Evolutionary conservation across 2,329 filamentous ascomycete genomes (phyloP).

Genomic region (Erysiphe neolycopersici): DNA sequence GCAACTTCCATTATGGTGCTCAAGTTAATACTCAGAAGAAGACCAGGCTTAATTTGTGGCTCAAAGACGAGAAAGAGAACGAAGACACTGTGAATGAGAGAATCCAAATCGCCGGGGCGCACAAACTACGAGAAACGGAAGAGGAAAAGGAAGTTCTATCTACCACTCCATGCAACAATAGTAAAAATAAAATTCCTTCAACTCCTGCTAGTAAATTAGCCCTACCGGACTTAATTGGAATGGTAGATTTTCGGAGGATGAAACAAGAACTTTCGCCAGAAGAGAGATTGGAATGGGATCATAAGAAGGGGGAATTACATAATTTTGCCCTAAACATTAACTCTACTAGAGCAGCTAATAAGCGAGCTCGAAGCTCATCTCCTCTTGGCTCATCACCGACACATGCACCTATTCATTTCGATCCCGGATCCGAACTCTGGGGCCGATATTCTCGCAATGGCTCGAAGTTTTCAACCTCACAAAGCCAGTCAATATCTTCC

Average conservation of each 20-base stretch:
- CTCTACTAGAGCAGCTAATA: conserved; percentile 21
- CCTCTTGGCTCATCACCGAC: conserved; percentile 38
- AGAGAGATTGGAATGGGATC: conserved; percentile 33
- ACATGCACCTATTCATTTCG: conserved; percentile 17
- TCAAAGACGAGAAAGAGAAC: conserved; percentile 11
- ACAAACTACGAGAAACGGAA: neutral
- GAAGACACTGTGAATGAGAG: neutral
- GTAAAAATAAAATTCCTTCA: conserved; percentile 12
- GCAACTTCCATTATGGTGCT: conserved; percentile 25
- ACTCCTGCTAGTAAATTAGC: conserved; percentile 27
- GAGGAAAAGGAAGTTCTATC: neutral
- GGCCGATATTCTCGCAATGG: conserved; percentile 37
- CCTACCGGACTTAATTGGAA: conserved; percentile 29
- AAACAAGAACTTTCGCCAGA: conserved; percentile 28
- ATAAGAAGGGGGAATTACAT: conserved; percentile 19
- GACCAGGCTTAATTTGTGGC: conserved; percentile 4
- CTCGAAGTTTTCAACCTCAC: conserved; percentile 10
- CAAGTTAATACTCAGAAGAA: conserved; percentile 6
- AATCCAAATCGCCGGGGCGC: neutral
- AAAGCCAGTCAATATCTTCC: conserved; percentile 20
- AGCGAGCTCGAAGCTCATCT: conserved; percentile 49
- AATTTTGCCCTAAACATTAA: conserved; percentile 19
- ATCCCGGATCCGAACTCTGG: conserved; percentile 53
- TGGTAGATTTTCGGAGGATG: conserved; percentile 15
- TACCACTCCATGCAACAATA: neutral